phyloP scores from a whole-genome alignment of 1,284 basidiomycete species.

The Tilletia caries region DNA sequence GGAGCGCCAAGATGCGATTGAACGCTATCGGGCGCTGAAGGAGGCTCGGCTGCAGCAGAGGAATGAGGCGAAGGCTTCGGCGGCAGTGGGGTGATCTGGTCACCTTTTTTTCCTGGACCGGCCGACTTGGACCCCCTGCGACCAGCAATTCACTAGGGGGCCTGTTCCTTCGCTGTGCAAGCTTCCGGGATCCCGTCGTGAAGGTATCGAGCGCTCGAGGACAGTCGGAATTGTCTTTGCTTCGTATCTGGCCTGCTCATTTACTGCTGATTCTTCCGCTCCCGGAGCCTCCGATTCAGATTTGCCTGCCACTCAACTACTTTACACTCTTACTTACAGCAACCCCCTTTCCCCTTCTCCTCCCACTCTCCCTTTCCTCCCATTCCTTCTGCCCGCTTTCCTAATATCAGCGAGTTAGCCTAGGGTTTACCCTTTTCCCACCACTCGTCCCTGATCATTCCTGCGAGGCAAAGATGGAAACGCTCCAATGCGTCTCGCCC shows the following conservation, averaged over 20 bases:
- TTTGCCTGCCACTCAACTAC: neutral
- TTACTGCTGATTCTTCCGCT: too few relatives aligned
- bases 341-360: neutral
- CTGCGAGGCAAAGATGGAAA: constrained; percentile 10
- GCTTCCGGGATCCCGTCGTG: too few relatives aligned
- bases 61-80: neutral
- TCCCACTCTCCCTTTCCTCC: neutral
- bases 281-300: neutral
- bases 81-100: neutral
- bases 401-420: constrained; percentile 8
- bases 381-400: neutral
- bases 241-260: too few relatives aligned
- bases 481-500: neutral
- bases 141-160: too few relatives aligned
- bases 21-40: constrained; percentile 7
- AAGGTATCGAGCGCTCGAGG: too few relatives aligned
- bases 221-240: too few relatives aligned
- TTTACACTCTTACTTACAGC: neutral
- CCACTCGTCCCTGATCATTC: constrained; percentile 8
- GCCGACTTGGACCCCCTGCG: too few relatives aligned
- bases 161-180: too few relatives aligned
- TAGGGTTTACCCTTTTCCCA: neutral
- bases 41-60: constrained; percentile 3
- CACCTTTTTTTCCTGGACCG: too few relatives aligned
- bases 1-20: neutral